Conservation (phyloP, 1,284 basidiomycete genomes). For the Malassezia japonica region DNA sequence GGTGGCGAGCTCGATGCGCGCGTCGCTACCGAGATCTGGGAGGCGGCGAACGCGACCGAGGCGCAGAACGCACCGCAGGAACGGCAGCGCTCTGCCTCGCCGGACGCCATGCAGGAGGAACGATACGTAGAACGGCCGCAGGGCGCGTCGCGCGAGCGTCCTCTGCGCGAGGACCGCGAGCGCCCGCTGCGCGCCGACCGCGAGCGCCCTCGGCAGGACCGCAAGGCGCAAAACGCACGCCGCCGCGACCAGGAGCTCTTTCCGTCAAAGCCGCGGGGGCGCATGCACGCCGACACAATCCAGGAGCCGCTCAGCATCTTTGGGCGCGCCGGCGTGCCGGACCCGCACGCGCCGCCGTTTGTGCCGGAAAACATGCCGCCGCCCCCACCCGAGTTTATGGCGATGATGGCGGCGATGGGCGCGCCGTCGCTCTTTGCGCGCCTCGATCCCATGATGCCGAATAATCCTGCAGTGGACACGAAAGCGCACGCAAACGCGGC, state of each 20-base stretch:
- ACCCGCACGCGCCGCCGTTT: constrained; percentile 37
- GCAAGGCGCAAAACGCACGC: not conserved
- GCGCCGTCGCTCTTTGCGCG: constrained; percentile 29
- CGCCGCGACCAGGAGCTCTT: not conserved
- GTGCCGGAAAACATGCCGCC: constrained; percentile 20
- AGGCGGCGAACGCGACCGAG: constrained; percentile 14
- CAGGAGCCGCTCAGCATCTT: constrained; percentile 30
- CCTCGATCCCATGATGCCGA: constrained; percentile 43
- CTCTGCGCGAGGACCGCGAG: not conserved
- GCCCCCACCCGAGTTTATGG: not conserved
- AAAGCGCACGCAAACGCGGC: not conserved
- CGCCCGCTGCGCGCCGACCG: not conserved
- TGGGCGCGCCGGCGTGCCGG: constrained; percentile 34
- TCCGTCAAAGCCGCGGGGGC: not conserved
- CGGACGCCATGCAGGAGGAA: not conserved
- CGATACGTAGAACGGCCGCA: not conserved
- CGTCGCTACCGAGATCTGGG: constrained; percentile 36
- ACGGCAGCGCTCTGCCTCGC: not conserved
- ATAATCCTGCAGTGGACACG: constrained; percentile 18
- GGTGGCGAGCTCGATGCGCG: constrained; percentile 33
- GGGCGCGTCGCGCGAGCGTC: not conserved
- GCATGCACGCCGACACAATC: not conserved
- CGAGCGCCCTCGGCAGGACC: not conserved
- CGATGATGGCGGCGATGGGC: not conserved
- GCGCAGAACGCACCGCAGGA: not conserved